Percentiles rank a stretch among this genome's conserved stretches.
These are phyloP conservation scores for Vitis hybrid DNA, from an alignment of 177 flowering plant species.

Conservation along the genomic window DNA sequence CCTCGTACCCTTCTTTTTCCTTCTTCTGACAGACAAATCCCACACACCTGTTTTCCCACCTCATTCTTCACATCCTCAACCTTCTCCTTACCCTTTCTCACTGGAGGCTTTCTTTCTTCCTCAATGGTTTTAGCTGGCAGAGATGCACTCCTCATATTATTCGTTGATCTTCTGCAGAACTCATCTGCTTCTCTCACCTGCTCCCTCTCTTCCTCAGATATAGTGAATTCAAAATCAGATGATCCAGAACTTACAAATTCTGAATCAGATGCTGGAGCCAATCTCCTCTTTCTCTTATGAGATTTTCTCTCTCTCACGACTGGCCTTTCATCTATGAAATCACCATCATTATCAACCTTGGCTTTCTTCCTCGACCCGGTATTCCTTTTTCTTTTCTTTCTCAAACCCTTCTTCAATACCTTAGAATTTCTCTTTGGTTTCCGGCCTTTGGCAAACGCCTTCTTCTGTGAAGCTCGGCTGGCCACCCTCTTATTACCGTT, in stretches of 20 bases:
- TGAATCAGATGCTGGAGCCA: constrained; percentile 50
- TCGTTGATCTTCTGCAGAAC: constrained; percentile 33
- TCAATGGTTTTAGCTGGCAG: constrained; percentile 22
- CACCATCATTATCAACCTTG: constrained; percentile 22
- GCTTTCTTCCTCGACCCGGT: constrained; percentile 22
- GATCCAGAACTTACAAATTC: constrained; percentile 58
- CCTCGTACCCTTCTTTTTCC: constrained; percentile 71
- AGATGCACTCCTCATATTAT: constrained; percentile 46
- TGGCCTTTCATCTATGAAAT: constrained; percentile 15
- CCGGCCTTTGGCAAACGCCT: constrained; percentile 15
- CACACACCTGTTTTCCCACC: constrained; percentile 74
- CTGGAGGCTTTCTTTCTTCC: constrained; percentile 26
- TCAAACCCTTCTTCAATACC: constrained; percentile 22
- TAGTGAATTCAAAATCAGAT: constrained; percentile 70
- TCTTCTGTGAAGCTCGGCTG: constrained; percentile 26
- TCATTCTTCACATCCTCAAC: constrained; percentile 44
- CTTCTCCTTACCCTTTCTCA: constrained; percentile 75
- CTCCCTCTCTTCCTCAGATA: constrained; percentile 92
- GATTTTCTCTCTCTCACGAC: constrained; percentile 25
- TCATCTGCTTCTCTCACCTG: constrained; percentile 61
- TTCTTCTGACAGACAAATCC: constrained; percentile 93
- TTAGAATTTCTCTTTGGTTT: constrained; percentile 39
- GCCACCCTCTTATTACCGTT: constrained; percentile 19
- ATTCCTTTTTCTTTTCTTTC: constrained; percentile 26
- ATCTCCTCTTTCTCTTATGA: constrained; percentile 33